Base-by-base conservation (phyloP, 495 filamentous ascomycete genomes). In the Lophium mytilinum region DNA sequence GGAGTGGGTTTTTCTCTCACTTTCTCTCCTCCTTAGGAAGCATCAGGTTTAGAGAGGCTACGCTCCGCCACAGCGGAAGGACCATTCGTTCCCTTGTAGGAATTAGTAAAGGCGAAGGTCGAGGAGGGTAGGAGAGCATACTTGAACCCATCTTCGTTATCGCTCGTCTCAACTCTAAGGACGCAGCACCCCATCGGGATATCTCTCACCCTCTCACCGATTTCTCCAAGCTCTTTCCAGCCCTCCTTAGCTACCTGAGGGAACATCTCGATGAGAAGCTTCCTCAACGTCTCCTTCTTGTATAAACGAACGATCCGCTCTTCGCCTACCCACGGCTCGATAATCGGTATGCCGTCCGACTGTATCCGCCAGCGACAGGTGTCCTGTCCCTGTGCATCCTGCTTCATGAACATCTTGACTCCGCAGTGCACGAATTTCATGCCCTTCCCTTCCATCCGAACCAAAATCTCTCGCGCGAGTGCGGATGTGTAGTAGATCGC, bases 391-490 rank as follows among this genome's bases (percentile, higher is more conserved):
- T 95, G 92, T 0, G 87, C 87, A 64, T 97, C 91, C 66, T 98
- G 93, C 73, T 92, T 93, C 71, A 97, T 89, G 70, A 96, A 97
- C 84, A 96, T 96, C 74, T 95, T 95, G 30, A 98, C 89, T 57
- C 93, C 93, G 56, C 87, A 90, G 71, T 98, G 93, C 39, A 97
- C 85, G 68, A 98, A 96, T 71, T 90, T 95, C 71, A 97, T 83
- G 24, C 90, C 89, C 12, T 83, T 83, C 21, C 87, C 87, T 69
- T 96, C 89, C 68, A 97, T 98, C 52, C 80, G 71, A 8, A 72
- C 74, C 2, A 98, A 78, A 52, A 98, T 94, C 58, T 88, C 84
- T 12, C 87, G 83, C 0, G 88, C 86, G 10, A 96, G 77, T n/a
- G 81, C 76, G 53, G 83, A 89, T 49, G 89, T 95, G 76, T 96